Percentiles rank a stretch among this genome's conserved stretches.
These are phyloP conservation scores for Leccinellum rugosiceps DNA, from an alignment of 768 basidiomycete genomes.

Conservation along the genomic window DNA sequence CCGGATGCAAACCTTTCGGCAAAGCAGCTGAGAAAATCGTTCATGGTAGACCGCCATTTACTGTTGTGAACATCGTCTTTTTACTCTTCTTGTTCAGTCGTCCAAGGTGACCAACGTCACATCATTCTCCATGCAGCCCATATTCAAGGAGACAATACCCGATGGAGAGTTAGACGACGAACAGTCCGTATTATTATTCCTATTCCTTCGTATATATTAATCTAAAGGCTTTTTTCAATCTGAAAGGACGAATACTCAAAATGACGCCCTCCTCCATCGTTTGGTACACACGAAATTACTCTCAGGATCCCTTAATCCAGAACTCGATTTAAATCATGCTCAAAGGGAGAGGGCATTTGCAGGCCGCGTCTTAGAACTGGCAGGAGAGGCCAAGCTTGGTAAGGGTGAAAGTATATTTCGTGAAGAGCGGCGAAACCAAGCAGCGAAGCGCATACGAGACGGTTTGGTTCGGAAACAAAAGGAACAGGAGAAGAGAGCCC, in stretches of 20 bases:
- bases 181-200: conserved; percentile 33
- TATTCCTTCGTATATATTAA: background rate
- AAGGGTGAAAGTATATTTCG: conserved; percentile 67
- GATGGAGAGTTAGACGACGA: conserved; percentile 54
- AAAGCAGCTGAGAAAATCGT: conserved; percentile 56
- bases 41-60: conserved; percentile 57
- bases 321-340: conserved; percentile 60
- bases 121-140: conserved; percentile 12
- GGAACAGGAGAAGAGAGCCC: conserved; percentile 47
- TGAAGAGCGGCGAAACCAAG: conserved; percentile 62
- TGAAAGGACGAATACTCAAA: conserved; percentile 66
- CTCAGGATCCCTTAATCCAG: conserved; percentile 65
- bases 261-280: conserved; percentile 75
- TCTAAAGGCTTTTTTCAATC: background rate
- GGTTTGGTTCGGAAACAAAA: conserved; percentile 63
- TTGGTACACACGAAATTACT: conserved; percentile 78
- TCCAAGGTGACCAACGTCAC: conserved; percentile 70
- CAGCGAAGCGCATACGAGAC: conserved; percentile 68
- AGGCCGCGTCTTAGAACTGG: conserved; percentile 72
- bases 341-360: conserved; percentile 71
- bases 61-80: background rate
- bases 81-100: conserved; percentile 45
- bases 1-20: conserved; percentile 16
- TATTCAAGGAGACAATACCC: conserved; percentile 19
- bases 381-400: conserved; percentile 66